Percentiles rank a stretch among this genome's conserved stretches.
phyloP scores from a whole-genome alignment of 2,329 filamentous ascomycete genomes.

The Diaporthe citri region DNA sequence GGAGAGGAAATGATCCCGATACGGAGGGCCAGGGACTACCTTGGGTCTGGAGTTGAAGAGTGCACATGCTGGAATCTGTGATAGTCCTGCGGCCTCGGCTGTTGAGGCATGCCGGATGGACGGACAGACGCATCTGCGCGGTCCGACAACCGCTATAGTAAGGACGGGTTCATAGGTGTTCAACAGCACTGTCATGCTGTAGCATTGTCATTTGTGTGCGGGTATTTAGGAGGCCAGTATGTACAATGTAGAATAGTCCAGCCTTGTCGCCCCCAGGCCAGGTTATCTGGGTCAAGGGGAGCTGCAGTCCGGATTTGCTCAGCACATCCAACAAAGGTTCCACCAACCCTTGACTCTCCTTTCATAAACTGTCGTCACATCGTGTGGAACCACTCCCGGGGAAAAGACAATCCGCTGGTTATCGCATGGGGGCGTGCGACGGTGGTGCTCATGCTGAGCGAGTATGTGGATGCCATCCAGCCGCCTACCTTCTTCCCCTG shows the following conservation, averaged over 20 bases:
- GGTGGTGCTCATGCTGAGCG: not conserved
- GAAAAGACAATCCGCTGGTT: slow-evolving; percentile 15
- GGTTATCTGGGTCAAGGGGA: not conserved
- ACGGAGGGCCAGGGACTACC: not conserved
- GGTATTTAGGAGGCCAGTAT: slow-evolving; percentile 31
- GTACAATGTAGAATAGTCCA: slow-evolving; percentile 26
- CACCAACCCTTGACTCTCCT: not conserved
- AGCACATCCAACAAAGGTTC: not conserved
- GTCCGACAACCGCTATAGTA: no score
- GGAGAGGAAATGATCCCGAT: slow-evolving; percentile 22
- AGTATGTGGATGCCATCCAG: not conserved
- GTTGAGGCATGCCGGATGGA: not conserved
- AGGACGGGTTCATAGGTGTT: not conserved
- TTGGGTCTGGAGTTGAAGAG: no score
- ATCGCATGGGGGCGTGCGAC: not conserved
- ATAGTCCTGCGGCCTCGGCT: not conserved
- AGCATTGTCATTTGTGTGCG: slow-evolving; percentile 12
- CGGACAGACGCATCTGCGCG: not conserved
- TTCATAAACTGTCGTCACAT: slow-evolving; percentile 35
- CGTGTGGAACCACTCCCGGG: not conserved
- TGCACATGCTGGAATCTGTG: no score
- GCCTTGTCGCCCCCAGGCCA: not conserved
- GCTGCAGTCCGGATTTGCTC: not conserved
- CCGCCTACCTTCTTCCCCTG: not conserved
- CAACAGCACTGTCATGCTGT: slow-evolving; percentile 22